Evolutionary conservation across 2,329 filamentous ascomycete genomes (phyloP), one percentile per base, ranked within the genome.

Genomic region (Aureobasidium sp.): DNA sequence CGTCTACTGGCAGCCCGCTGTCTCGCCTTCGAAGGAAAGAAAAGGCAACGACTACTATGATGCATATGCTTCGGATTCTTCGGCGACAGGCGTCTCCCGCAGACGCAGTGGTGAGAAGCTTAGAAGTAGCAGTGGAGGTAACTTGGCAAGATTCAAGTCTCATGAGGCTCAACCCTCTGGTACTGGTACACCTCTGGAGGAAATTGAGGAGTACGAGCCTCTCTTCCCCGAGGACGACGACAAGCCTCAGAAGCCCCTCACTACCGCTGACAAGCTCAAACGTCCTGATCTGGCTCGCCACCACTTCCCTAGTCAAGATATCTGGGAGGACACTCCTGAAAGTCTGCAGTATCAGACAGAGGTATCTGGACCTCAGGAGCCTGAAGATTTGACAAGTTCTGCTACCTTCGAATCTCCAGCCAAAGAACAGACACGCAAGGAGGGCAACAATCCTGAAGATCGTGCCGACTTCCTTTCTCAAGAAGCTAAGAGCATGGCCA

Each of bases 241-340:
- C 3, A 83, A 85, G 62, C 78, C 81, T 60, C 80, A 81, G 65
- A 75, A 81, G 62, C 78, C 77, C 9, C 71, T 80, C 55, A 79
- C 79, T n/a, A 75, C 79, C 36, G 77, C 77, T 36, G 80, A 85
- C 63, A 81, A 81, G 65, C 78, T 85, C 67, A 85, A 84, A 73
- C 76, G 78, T 47, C 77, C 79, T 31, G 77, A 76, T 58, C 72
- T 79, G 63, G 76, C 77, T 57, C 73, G 77, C 56, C 78, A 80
- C 65, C 87, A 88, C 65, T 99, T 99, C 75, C 94, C 94, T 1
- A 97, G 92, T 74, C 89, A 92, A 73, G 94, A 99, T 72, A 85
- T 97, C 44, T 99, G 94, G 94, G 94, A 99, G 77, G 95, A 99
- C 73, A 88, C 91, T 0, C 94, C 95, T 4, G 88, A 87, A 70